Evolutionary conservation across 2,329 filamentous ascomycete species (phyloP).

Genomic region (Penicillium sp.): DNA sequence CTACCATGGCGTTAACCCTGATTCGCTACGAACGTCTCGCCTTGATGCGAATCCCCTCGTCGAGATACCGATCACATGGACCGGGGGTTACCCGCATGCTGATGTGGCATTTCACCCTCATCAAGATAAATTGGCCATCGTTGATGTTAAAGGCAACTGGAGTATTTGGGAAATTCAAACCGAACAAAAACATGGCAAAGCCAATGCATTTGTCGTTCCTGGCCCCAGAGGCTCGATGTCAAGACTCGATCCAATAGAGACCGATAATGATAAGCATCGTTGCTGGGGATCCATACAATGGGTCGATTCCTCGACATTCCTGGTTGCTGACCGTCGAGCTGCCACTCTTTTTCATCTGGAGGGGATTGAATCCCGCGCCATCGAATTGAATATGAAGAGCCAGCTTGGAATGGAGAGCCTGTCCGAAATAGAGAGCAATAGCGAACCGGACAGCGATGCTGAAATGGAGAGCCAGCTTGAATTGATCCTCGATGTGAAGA

Average conservation of each 20-base stretch:
- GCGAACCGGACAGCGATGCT: too few species aligned
- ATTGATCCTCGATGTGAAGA: conserved; percentile 58
- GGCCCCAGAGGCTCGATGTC: conserved; percentile 35
- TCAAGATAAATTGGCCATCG: conserved; percentile 56
- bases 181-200: conserved; percentile 28
- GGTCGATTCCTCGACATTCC: conserved; percentile 42
- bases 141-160: conserved; percentile 58
- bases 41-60: conserved; percentile 52
- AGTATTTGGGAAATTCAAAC: conserved; percentile 49
- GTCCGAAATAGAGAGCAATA: too few species aligned
- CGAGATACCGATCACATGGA: conserved; percentile 44
- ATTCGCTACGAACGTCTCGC: conserved; percentile 36
- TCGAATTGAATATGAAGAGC: conserved; percentile 39
- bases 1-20: conserved; percentile 9
- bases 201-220: conserved; percentile 30
- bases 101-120: conserved; percentile 63
- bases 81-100: conserved; percentile 51
- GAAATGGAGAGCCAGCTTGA: conserved; percentile 22
- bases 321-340: conserved; percentile 54
- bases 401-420: conserved; percentile 30
- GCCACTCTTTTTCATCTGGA: conserved; percentile 39
- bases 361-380: conserved; percentile 25
- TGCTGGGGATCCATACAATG: conserved; percentile 48
- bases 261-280: conserved; percentile 32
- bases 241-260: conserved; percentile 12